Evolutionary conservation across 352 stramenopile genomes (phyloP).

Genomic region (Phytopythium oedochilum): DNA sequence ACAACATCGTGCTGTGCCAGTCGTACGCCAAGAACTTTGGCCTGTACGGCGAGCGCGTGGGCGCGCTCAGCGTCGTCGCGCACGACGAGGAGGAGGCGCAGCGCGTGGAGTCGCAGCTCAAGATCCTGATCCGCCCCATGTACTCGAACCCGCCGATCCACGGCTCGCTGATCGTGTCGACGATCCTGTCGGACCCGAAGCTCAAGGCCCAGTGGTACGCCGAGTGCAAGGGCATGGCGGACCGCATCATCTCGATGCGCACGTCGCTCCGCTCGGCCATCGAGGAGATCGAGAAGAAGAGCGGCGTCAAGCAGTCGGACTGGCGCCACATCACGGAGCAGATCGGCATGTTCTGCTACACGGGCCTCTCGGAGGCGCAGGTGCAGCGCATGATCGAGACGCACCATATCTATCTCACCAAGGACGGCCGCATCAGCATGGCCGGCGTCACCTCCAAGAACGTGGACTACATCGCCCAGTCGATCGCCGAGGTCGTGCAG

Average conservation of each 20-base stretch:
- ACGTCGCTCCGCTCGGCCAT: slow-evolving; percentile 74
- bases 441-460: slow-evolving; percentile 96
- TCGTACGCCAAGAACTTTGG: slow-evolving; percentile 99
- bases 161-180: slow-evolving; percentile 97
- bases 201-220: slow-evolving; percentile 93
- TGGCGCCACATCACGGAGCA: slow-evolving; percentile 99
- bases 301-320: slow-evolving; percentile 71
- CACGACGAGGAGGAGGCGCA: slow-evolving; percentile 93
- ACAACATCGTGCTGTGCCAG: slow-evolving; percentile 96
- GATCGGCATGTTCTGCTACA: slow-evolving; percentile 99
- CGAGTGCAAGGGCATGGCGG: slow-evolving; percentile 95
- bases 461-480: slow-evolving; percentile 94
- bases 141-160: slow-evolving; percentile 99
- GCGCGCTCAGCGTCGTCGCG: slow-evolving; percentile 95
- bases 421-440: slow-evolving; percentile 98
- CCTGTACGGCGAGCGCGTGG: slow-evolving; percentile 98
- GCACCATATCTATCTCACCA: slow-evolving; percentile 98
- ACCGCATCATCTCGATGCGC: slow-evolving; percentile 95
- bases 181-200: slow-evolving; percentile 91
- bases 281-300: slow-evolving; percentile 71
- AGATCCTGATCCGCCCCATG: slow-evolving; percentile 98
- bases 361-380: slow-evolving; percentile 93
- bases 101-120: slow-evolving; percentile 96
- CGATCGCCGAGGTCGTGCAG: slow-evolving; percentile 92
- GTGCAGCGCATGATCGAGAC: slow-evolving; percentile 92